Percentiles rank a stretch among this genome's conserved stretches.
phyloP scores from a whole-genome alignment of 2,329 filamentous ascomycete genomes.

The Colletotrichum liaoningense region DNA sequence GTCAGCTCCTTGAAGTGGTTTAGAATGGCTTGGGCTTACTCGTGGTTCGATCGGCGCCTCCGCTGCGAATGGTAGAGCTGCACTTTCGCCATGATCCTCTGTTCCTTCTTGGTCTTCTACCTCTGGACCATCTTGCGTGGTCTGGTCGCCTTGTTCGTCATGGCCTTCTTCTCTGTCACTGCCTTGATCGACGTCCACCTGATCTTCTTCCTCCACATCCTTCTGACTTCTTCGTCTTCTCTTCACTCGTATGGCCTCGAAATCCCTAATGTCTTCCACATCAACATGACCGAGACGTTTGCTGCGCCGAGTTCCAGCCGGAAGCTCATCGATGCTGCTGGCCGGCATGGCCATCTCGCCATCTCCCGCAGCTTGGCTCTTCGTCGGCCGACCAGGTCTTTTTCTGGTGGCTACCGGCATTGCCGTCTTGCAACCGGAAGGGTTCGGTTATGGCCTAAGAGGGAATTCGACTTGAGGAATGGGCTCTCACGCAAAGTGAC shows the following conservation, averaged over 20 bases:
- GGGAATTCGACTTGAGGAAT: not conserved
- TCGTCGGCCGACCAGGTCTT: not conserved
- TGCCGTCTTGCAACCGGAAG: not conserved
- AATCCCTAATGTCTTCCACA: not conserved
- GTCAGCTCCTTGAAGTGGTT: not conserved
- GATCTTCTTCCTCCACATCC: not conserved
- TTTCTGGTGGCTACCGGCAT: not conserved
- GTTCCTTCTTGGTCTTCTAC: not conserved
- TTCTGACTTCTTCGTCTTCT: not conserved
- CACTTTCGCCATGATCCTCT: not conserved
- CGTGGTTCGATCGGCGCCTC: not conserved
- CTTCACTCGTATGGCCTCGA: not conserved
- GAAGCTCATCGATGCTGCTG: not conserved
- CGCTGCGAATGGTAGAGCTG: too few species aligned
- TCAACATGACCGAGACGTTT: slow-evolving; percentile 11
- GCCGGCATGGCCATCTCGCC: not conserved
- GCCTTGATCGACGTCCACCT: not conserved
- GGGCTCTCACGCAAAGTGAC: not conserved
- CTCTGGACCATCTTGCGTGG: not conserved
- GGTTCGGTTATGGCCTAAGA: not conserved
- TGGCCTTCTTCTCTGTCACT: not conserved
- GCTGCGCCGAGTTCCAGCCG: slow-evolving; percentile 7
- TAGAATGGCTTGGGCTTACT: not conserved
- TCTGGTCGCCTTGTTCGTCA: not conserved
- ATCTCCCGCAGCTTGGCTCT: not conserved